Conservation (phyloP, 768 basidiomycete species). For the Tulasnella sp. region DNA sequence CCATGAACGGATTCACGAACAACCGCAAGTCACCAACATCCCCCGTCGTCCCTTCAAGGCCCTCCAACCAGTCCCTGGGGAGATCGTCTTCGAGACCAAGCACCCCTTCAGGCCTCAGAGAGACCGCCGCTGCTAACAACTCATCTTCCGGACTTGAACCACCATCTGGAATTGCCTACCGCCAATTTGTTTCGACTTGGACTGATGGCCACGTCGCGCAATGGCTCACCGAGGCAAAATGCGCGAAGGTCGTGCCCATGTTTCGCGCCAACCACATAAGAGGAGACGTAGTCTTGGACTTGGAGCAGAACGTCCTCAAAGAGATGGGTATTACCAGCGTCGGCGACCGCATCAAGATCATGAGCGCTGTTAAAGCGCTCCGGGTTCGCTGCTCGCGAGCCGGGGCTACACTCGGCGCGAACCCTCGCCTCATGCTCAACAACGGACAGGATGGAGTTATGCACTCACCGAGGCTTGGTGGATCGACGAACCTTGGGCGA, state of each 20-base stretch:
- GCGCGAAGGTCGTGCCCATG: conserved; percentile 57
- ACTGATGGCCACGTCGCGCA: conserved; percentile 44
- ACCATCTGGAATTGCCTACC: conserved; percentile 20
- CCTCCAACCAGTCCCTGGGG: conserved; percentile 22
- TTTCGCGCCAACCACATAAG: conserved; percentile 89
- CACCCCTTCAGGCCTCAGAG: conserved; percentile 20
- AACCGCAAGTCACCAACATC: conserved; percentile 27
- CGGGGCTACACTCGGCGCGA: conserved; percentile 10
- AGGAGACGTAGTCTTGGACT: conserved; percentile 84
- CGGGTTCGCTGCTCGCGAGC: conserved; percentile 51
- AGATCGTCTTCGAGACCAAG: conserved; percentile 18
- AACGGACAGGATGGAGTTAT: conserved; percentile 27
- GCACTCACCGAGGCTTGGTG: conserved; percentile 4
- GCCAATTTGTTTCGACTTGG: conserved; percentile 34
- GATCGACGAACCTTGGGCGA: conserved; percentile 27
- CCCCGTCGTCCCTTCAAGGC: conserved; percentile 19
- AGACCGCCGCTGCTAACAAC: neutral
- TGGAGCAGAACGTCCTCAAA: conserved; percentile 80
- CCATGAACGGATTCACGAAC: neutral
- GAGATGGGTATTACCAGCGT: conserved; percentile 89
- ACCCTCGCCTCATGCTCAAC: conserved; percentile 20
- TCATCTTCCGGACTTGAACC: conserved; percentile 9
- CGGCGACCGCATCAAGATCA: conserved; percentile 84
- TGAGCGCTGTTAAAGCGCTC: conserved; percentile 77
- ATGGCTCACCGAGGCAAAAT: conserved; percentile 79